A percentile compares a stretch with the other conserved stretches of the same genome.
phyloP scores from a whole-genome alignment of 208 protist genomes.

The Zelonia costaricensis region DNA sequence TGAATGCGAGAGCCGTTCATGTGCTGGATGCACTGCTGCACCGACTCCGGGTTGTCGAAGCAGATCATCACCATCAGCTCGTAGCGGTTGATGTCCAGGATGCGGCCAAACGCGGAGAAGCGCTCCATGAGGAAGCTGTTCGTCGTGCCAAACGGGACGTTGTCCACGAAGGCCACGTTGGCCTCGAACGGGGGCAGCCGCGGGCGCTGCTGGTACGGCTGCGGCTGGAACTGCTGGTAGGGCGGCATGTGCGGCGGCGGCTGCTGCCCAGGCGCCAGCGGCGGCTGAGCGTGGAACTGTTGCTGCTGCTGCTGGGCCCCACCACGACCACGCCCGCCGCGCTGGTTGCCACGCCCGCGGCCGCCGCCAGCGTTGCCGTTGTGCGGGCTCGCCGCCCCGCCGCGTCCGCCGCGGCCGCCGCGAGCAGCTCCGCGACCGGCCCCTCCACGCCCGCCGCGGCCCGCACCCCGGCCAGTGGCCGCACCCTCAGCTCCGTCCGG shows the following conservation, averaged over 20 bases:
- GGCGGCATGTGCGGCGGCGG: not conserved
- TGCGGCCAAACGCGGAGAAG: slow-evolving; percentile 65
- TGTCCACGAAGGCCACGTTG: slow-evolving; percentile 75
- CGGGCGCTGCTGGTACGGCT: slow-evolving; percentile 1
- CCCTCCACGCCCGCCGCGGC: slow-evolving; percentile 11
- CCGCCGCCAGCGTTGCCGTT: not conserved
- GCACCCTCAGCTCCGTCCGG: not conserved
- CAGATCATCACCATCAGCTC: slow-evolving; percentile 74
- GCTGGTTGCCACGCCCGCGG: not conserved
- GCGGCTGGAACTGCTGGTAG: not conserved
- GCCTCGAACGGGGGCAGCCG: slow-evolving; percentile 51
- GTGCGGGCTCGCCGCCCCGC: not conserved
- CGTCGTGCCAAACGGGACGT: slow-evolving; percentile 84
- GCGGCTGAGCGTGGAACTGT: not conserved
- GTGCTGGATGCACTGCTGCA: slow-evolving; percentile 81
- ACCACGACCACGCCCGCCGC: slow-evolving; percentile 15
- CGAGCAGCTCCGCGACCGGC: slow-evolving; percentile 6
- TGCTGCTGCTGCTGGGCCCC: slow-evolving; percentile 12
- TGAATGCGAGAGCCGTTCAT: slow-evolving; percentile 74
- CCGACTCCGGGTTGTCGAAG: slow-evolving; percentile 79
- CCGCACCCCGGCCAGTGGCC: not conserved
- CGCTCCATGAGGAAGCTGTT: slow-evolving; percentile 77
- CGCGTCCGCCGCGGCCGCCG: slow-evolving; percentile 1
- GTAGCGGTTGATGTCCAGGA: slow-evolving; percentile 84
- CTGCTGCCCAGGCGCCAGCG: not conserved